phyloP scores from a whole-genome alignment of 2,329 filamentous ascomycete species.

The Neonectria magnoliae region DNA sequence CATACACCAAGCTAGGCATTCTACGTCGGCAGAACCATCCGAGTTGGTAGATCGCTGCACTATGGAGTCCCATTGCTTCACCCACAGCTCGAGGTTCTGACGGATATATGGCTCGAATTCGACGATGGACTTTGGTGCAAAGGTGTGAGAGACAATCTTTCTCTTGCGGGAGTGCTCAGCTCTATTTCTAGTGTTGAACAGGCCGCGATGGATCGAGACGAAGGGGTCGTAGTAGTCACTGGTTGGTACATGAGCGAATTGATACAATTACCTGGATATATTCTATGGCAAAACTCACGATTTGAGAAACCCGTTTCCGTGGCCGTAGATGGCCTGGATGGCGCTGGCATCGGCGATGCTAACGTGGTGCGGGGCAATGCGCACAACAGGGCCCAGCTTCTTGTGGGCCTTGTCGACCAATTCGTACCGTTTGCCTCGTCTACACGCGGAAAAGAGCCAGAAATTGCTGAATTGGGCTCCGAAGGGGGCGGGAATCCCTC shows the following conservation, averaged over 20 bases:
- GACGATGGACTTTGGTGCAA: constrained; percentile 80
- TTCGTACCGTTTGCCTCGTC: constrained; percentile 71
- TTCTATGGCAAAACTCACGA: constrained; percentile 54
- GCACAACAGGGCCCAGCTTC: constrained; percentile 78
- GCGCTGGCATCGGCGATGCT: constrained; percentile 82
- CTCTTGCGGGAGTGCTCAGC: constrained; percentile 87
- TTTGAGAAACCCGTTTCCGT: constrained; percentile 80
- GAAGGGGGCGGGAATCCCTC: constrained; percentile 70
- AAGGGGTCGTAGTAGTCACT: constrained; percentile 93
- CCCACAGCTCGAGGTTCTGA: constrained; percentile 79
- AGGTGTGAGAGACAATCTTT: constrained; percentile 90
- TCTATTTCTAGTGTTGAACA: constrained; percentile 90
- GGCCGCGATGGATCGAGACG: constrained; percentile 83
- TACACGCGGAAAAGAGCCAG: constrained; percentile 77
- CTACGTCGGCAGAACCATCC: constrained; percentile 68
- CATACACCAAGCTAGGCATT: constrained; percentile 77
- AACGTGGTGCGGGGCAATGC: constrained; percentile 86
- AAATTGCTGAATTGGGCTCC: constrained; percentile 76
- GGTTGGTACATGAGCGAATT: neutral
- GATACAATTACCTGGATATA: accelerated
- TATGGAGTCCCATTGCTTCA: constrained; percentile 76
- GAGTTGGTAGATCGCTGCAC: constrained; percentile 61
- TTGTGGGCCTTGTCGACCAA: constrained; percentile 77
- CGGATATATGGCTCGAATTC: constrained; percentile 93
- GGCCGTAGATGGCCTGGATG: constrained; percentile 81